These are phyloP conservation scores for Calonectria hongkongensis DNA, from an alignment of 2,329 filamentous ascomycete species.

Conservation along the genomic window DNA sequence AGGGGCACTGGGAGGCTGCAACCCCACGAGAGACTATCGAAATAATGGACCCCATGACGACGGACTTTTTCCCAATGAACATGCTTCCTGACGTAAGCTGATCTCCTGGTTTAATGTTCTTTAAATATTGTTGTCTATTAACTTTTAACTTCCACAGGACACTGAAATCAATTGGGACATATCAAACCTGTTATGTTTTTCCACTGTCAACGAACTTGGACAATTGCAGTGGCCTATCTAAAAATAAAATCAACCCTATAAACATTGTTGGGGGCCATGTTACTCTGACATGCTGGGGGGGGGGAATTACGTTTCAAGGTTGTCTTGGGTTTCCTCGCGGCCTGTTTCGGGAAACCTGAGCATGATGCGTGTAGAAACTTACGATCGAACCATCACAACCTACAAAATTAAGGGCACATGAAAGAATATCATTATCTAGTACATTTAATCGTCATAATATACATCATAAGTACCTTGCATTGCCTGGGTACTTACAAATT, in stretches of 20 bases:
- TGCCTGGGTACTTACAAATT: conserved; percentile 79
- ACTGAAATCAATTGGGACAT: conserved; percentile 53
- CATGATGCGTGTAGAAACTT: neutral
- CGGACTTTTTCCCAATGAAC: conserved; percentile 45
- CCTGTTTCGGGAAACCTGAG: neutral
- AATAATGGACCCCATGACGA: conserved; percentile 41
- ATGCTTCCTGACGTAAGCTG: conserved; percentile 47
- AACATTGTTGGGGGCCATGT: neutral
- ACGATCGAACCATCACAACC: neutral
- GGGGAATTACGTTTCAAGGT: neutral
- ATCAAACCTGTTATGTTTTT: conserved; percentile 51
- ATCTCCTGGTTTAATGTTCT: neutral
- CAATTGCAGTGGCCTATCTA: conserved; percentile 44
- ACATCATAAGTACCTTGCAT: conserved; percentile 75
- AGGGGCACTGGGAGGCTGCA: conserved; percentile 36
- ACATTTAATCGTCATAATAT: conserved; percentile 68
- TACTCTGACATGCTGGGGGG: neutral
- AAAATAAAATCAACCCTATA: neutral
- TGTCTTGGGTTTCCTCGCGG: neutral
- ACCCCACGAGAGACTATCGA: conserved; percentile 47
- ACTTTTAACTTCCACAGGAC: conserved; percentile 41
- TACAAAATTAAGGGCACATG: neutral
- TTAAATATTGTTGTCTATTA: conserved; percentile 16
- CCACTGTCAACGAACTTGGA: conserved; percentile 36
- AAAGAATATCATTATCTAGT: neutral